A percentile compares a stretch with the other conserved stretches of the same genome.
These are phyloP conservation scores for Psilocybe cubensis DNA, from an alignment of 768 basidiomycete species.

Conservation along the genomic window DNA sequence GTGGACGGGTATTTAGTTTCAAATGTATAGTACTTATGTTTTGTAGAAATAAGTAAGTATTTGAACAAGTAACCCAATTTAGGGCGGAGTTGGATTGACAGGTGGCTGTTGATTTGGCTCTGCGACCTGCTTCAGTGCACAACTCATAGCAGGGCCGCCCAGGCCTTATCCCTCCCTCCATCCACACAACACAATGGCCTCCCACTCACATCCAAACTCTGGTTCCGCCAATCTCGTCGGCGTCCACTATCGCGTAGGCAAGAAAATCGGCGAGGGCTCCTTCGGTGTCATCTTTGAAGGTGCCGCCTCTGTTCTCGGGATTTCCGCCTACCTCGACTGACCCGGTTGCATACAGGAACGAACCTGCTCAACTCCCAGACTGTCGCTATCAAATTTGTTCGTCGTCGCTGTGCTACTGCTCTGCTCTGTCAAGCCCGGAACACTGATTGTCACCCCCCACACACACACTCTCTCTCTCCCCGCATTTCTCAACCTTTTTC, in stretches of 20 bases:
- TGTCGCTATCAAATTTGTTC: conserved; percentile 99
- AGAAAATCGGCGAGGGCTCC: conserved; percentile 98
- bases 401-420: conserved; percentile 3
- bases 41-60: neutral
- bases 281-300: conserved; percentile 97
- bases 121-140: conserved; percentile 30
- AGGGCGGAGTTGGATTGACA: conserved; percentile 36
- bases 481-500: conserved; percentile 12
- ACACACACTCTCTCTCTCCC: too few relatives aligned
- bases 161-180: conserved; percentile 22
- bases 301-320: conserved; percentile 24
- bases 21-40: neutral
- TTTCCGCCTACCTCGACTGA: neutral
- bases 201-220: conserved; percentile 60
- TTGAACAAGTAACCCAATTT: conserved; percentile 20
- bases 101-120: conserved; percentile 25
- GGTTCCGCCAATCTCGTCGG: conserved; percentile 87
- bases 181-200: conserved; percentile 48
- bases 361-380: conserved; percentile 98
- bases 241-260: conserved; percentile 96
- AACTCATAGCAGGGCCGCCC: conserved; percentile 21
- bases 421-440: too few relatives aligned
- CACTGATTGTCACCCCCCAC: too few relatives aligned
- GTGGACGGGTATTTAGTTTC: neutral
- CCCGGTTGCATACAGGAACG: conserved; percentile 62